Evolutionary conservation across 192 early-diverging fungal species (phyloP), one percentile per base, ranked within the genome.

Genomic region (Oehlia diaphana): DNA sequence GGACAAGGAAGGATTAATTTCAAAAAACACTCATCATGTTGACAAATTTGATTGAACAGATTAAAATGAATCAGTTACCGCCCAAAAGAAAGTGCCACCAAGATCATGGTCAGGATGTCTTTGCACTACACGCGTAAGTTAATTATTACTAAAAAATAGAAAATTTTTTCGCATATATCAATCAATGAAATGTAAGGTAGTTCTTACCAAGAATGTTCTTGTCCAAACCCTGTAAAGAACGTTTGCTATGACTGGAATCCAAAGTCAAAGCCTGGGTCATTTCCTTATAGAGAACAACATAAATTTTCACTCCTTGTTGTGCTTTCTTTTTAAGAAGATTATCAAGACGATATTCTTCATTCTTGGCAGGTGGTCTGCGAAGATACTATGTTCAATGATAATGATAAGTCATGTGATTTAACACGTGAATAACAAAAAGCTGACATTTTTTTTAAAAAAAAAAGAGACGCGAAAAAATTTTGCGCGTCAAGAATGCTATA

Each of bases 271-370:
- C 92, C 72, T 93, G 81, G 0, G 90, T 87, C 9, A 97, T 87
- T 79, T 97, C 96, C 86, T 97, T 95, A 87, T 96, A 97, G 19
- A 97, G 87, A 0, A 95, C 89, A 58, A 97, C 89, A 80, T 94
- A 95, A 78, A 97, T 94, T 84, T 92, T 91, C 35, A 97, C 92
- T 35, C 95, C 95, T 80, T 95, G 89, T 81, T 92, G 88, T 31
- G 96, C 96, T 83, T 96, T 96, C 82, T 72, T 81, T 82, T 94
- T 84, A 10, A 97, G 86, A 53, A 96, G 79, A 19, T 91, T 86
- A 81, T 97, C 96, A 10, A 97, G 76, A 19, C 96, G 88, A 79
- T 89, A 95, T 66, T 94, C 88, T 66, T 93, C 87, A 72, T 95
- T 92, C 62, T 92, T 87, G 63, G 86, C 85, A 26, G 92, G 89